Evolutionary conservation across 352 stramenopile genomes (phyloP), one percentile per base, ranked within the genome.

Genomic region (Aphanomyces astaci): DNA sequence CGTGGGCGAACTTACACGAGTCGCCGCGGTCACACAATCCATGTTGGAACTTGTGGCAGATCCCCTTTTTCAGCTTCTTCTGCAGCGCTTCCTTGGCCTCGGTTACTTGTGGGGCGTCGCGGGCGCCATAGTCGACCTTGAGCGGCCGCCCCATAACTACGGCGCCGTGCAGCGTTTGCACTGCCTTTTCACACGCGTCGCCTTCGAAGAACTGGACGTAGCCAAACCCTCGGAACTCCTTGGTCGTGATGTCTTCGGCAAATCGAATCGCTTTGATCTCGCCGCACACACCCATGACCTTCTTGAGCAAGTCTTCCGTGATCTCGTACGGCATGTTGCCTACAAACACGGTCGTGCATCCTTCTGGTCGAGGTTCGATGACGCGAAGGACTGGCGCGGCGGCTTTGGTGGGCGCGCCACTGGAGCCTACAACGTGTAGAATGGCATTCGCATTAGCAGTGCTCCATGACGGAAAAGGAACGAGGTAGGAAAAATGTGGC

Each of bases 321-420:
- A 92, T 96, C 43, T 94, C 81, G 74, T 99, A 99, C 1, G 96
- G 89, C 66, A 99, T 74, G 76, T 99, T 99, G 46, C 93, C 89
- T 2, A 98, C 92, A 77, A 98, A 98, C 11, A 99, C 72, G 15
- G 85, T 97, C 30, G 79, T 87, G 74, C 96, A 99, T 11, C 80
- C 81, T 53, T 92, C 76, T 0, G 93, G 93, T 45, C 81, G 76
- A 2, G 80, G 82, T 0, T 81, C 82, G 60, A 91, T 76, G 24
- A 84, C 77, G 60, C 90, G 88, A 4, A 70, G 67, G 0, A 80
- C 75, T 1, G 71, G 68, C 13, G 49, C 40, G 19, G 48, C 67
- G 40, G 24, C 63, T 13, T 57, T 64, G 2, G 66, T 36, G 9
- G 22, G 7, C 24, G 45, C 49, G 4, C 24, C 52, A 55, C 27